A percentile compares a stretch with the other conserved stretches of the same genome.
Conservation (phyloP, 139 green algal genomes). For the Astrephomene gubernaculifera region DNA sequence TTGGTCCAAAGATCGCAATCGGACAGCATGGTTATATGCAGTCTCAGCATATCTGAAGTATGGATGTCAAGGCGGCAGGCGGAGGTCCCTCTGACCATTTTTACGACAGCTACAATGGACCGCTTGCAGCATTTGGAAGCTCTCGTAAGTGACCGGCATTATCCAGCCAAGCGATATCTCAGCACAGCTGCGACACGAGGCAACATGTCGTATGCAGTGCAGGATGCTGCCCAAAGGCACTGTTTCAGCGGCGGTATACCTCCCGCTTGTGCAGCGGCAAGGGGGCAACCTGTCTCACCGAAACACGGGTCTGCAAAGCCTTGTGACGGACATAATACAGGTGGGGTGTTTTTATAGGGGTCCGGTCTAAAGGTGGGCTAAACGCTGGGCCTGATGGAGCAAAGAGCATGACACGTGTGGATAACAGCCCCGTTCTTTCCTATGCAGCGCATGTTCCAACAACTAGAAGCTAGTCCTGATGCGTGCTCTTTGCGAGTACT, state of each 20-base stretch:
- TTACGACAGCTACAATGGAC: slow-evolving; percentile 50
- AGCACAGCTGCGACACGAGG: too few species aligned
- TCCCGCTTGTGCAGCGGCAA: slow-evolving; percentile 17
- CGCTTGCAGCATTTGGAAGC: slow-evolving; percentile 54
- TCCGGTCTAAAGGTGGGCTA: background rate
- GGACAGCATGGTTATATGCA: background rate
- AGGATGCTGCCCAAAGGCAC: background rate
- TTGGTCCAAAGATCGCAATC: too few species aligned
- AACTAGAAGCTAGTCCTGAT: background rate
- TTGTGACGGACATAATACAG: background rate
- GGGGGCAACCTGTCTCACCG: background rate
- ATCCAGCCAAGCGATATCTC: too few species aligned
- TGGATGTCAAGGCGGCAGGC: background rate
- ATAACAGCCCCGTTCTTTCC: background rate
- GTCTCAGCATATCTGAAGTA: slow-evolving; percentile 16
- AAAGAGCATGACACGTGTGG: background rate
- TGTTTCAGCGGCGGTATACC: slow-evolving; percentile 9
- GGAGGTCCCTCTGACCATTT: slow-evolving; percentile 38
- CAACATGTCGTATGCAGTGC: background rate
- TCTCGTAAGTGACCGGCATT: slow-evolving; percentile 10
- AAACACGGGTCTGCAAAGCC: background rate
- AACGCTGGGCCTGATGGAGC: background rate
- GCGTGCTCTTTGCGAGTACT: slow-evolving; percentile 40
- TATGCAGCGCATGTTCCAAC: background rate
- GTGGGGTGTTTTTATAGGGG: background rate